Evolutionary conservation across 495 filamentous ascomycete genomes (phyloP), one percentile per base, ranked within the genome.

Genomic region (Neurospora discreta): DNA sequence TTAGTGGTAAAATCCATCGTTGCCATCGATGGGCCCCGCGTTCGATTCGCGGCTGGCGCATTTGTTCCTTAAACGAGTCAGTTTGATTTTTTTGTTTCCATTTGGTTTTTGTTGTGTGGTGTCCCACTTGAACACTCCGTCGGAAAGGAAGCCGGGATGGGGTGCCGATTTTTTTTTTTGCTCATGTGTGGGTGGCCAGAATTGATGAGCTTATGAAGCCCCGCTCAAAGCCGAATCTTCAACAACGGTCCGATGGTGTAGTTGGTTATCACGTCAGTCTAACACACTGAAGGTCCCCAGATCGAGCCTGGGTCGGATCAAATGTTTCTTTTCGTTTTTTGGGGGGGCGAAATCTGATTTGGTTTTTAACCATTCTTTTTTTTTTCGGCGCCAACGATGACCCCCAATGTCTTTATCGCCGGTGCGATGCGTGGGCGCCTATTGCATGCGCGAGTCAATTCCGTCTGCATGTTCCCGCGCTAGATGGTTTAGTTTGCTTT

Each of bases 1-100:
- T 83, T 84, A 84, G 82, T 84, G 82, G 82, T 84, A 84, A 84
- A 84, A 84, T 83, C 81, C 82, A 83, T 84, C 82, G 82, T 84
- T 84, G 82, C 82, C 82, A 84, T 84, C 82, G 82, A 84, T 83
- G 82, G 81, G 82, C 82, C 82, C 82, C 82, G 82, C 77, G 82
- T 84, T 84, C 82, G 82, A 83, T 83, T 83, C 81, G 78, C 81
- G 81, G 81, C 80, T 82, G 79, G 80, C 78, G 81, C 81, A 82
- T 77, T 74, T 74, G 26, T 65, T 18, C 18, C 3, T 10, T 0
- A 13, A 30, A 16, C 26, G 26, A 65, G 52, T 33, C 23, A 33
- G 52, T 33, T 30, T 15, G 3, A 15, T 18, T 33, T 33, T 60
- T 65, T 33, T 15, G 0, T 9, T 3, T 3, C 18, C 7, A 16